phyloP scores from a whole-genome alignment of 2,329 filamentous ascomycete genomes.

The Waltergamsia citrina region DNA sequence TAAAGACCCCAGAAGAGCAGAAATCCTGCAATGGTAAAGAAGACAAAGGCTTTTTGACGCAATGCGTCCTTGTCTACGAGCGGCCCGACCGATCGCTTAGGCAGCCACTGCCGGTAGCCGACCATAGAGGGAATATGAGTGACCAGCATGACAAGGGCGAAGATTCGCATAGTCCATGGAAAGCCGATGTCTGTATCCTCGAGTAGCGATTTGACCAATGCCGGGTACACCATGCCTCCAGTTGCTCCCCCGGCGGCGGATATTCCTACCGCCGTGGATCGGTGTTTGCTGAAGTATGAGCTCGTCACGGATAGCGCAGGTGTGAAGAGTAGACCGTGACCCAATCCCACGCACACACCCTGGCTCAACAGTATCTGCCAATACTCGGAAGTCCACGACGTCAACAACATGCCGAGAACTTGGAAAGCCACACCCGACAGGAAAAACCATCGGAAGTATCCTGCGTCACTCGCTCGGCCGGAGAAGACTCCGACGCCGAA shows the following conservation, averaged over 20 bases:
- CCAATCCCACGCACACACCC: slow-evolving; percentile 33
- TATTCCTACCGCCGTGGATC: slow-evolving; percentile 21
- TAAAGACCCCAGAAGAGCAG: slow-evolving; percentile 25
- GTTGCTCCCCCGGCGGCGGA: slow-evolving; percentile 19
- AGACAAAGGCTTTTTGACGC: slow-evolving; percentile 23
- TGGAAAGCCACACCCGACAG: slow-evolving; percentile 28
- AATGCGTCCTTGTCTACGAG: slow-evolving; percentile 34
- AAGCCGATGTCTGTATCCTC: slow-evolving; percentile 12
- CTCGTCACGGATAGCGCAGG: slow-evolving; percentile 23
- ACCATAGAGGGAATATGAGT: slow-evolving; percentile 16
- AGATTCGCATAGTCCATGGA: slow-evolving; percentile 15
- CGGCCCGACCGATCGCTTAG: slow-evolving; percentile 25
- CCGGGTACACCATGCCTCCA: slow-evolving; percentile 22
- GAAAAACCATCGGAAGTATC: slow-evolving; percentile 30
- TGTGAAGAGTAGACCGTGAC: slow-evolving; percentile 28
- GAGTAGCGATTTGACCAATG: slow-evolving; percentile 14
- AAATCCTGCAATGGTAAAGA: slow-evolving; percentile 21
- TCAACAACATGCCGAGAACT: slow-evolving; percentile 36
- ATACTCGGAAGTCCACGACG: slow-evolving; percentile 23
- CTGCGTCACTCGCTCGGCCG: slow-evolving; percentile 37
- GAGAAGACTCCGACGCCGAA: slow-evolving; percentile 16
- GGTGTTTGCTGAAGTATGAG: slow-evolving; percentile 18
- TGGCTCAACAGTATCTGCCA: slow-evolving; percentile 36
- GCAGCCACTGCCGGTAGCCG: slow-evolving; percentile 29
- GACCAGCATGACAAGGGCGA: slow-evolving; percentile 18